These are phyloP conservation scores for Raphanus sativus DNA, from an alignment of 345 rosid species.

Conservation along the genomic window DNA sequence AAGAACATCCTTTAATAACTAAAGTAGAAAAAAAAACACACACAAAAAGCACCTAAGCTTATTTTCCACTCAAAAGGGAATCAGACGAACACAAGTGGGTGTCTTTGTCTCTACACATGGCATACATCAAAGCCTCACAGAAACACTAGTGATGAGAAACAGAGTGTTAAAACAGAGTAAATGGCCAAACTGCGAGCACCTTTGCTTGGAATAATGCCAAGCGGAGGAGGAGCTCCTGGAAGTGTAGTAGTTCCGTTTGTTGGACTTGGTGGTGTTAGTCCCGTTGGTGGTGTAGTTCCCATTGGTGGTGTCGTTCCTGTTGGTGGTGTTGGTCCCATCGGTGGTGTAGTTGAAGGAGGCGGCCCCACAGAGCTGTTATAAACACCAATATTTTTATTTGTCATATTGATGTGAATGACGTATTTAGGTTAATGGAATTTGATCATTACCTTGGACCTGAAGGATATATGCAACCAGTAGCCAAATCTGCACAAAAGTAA, in stretches of 20 bases:
- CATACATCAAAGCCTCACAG: no score
- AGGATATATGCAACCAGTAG: not conserved
- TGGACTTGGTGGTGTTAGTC: not conserved
- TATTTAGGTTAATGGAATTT: slow-evolving; percentile 5
- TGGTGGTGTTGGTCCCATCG: not conserved
- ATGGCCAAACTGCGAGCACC: slow-evolving; percentile 25
- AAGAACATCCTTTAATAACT: not conserved
- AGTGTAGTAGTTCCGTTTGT: slow-evolving; percentile 6
- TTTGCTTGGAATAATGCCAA: slow-evolving; percentile 21
- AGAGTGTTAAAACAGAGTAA: slow-evolving; percentile 36
- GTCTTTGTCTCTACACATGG: no score
- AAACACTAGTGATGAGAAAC: slow-evolving; percentile 41
- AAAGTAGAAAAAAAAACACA: not conserved
- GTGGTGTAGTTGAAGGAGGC: slow-evolving; percentile 12
- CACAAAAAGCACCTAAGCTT: slow-evolving; percentile 23
- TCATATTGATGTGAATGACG: slow-evolving; percentile 7
- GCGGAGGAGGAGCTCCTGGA: slow-evolving; percentile 4
- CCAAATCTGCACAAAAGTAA: not conserved
- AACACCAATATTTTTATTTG: not conserved
- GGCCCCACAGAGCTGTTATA: slow-evolving; percentile 33
- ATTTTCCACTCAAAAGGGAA: slow-evolving; percentile 18
- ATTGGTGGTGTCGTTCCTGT: no score
- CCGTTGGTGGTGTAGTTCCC: not conserved
- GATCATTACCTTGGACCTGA: slow-evolving; percentile 31
- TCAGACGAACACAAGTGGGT: not conserved